Evolutionary conservation across 1,284 basidiomycete genomes (phyloP), one percentile per base, ranked within the genome.

Genomic region (Cystobasidium pallidum): DNA sequence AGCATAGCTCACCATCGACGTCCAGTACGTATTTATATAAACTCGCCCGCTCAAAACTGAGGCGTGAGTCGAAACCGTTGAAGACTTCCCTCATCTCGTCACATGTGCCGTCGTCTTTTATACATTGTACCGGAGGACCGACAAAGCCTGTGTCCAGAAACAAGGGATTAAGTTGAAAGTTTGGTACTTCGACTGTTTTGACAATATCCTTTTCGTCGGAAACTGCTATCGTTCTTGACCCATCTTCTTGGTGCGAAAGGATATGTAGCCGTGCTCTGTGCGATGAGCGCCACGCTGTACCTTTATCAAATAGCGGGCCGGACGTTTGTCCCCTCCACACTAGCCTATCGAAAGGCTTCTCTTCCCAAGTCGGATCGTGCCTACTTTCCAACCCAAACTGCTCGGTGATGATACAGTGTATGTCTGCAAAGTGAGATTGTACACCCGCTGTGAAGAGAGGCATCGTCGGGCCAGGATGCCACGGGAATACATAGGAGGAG

Each of bases 81-180:
- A 64, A 74, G 36, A 75, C 63, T 19, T 59, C 39, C 13, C 36
- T 45, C 73, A 74, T 71, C 47, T 70, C 73, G 24, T 70, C 68
- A 39, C 73, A 71, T 26, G 73, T 74, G 11, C 66, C 70, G 41
- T 76, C 71, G n/a, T 74, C 73, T 24, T 71, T 55, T 17, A 77
- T 73, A 63, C 78, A 78, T 73, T 78, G 78, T 15, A 78, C 78
- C 0, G 78, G 67, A 2, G 78, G 78, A 0, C 78, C 78, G 34
- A 78, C 76, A 75, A 78, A 78, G 24, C 78, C 78, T 32, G 66
- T 63, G 1, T 81, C 82, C 74, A 83, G 83, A 2, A 83, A 82
- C 67, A 82, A 82, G 24, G 83, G 81, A 72, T 84, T 83, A 19
- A 83, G 78, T 61, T 82, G 66, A 76, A 81, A 83, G 73, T 83